Percentiles rank a stretch among this genome's conserved stretches.
These are phyloP conservation scores for Cryptococcus neoformans DNA, from an alignment of 1,284 basidiomycete genomes.

Conservation along the genomic window DNA sequence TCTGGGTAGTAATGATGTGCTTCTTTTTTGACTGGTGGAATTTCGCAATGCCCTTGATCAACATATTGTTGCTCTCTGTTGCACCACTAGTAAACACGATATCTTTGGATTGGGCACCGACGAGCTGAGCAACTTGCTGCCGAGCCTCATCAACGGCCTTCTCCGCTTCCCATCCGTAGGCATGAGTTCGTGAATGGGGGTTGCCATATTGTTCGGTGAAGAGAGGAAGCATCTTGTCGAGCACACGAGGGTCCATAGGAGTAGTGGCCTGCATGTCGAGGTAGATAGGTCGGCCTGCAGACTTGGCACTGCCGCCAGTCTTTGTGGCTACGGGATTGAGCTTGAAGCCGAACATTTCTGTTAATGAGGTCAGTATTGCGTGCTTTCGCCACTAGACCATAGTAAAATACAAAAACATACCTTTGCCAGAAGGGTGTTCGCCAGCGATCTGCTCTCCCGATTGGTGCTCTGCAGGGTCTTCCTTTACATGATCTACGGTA, in stretches of 20 bases:
- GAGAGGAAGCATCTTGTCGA: constrained; percentile 96
- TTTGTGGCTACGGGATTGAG: constrained; percentile 60
- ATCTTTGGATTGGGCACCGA: constrained; percentile 94
- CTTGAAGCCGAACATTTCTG: constrained; percentile 86
- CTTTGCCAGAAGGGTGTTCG: constrained; percentile 21
- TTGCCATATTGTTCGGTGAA: constrained; percentile 97
- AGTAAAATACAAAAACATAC: constrained; percentile 17
- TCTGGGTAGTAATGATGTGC: constrained; percentile 89
- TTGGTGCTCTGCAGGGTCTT: constrained; percentile 35
- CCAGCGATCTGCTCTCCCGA: constrained; percentile 26
- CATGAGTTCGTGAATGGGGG: constrained; percentile 96
- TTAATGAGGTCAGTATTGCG: neutral
- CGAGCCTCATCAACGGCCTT: constrained; percentile 88
- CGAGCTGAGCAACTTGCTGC: constrained; percentile 84
- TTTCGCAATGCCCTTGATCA: constrained; percentile 93
- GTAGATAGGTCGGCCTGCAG: constrained; percentile 82
- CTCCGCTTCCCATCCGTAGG: constrained; percentile 99
- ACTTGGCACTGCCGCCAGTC: constrained; percentile 61
- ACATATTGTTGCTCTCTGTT: constrained; percentile 98
- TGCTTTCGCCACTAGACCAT: neutral
- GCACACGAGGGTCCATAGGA: constrained; percentile 93
- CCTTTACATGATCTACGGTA: constrained; percentile 18
- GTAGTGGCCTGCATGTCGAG: constrained; percentile 98
- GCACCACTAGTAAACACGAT: constrained; percentile 98
- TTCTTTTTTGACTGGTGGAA: constrained; percentile 89